Conservation (phyloP, 2,329 filamentous ascomycete species). For the Colletotrichum phormii region DNA sequence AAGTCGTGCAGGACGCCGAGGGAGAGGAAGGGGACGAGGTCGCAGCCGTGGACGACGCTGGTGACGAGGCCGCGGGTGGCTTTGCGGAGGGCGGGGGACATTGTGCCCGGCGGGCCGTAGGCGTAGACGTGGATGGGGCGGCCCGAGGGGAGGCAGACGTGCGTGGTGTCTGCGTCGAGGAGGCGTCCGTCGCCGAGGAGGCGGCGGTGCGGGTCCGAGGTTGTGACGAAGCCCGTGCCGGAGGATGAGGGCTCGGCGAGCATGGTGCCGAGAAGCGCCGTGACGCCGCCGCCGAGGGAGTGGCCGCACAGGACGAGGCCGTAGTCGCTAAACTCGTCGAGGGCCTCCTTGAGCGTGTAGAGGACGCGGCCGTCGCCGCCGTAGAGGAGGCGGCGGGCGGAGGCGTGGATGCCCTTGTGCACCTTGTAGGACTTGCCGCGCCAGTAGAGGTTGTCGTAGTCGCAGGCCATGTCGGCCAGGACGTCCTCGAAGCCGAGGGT, state of each 20-base stretch:
- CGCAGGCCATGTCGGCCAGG: slow-evolving; percentile 79
- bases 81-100: slow-evolving; percentile 76
- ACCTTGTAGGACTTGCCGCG: slow-evolving; percentile 74
- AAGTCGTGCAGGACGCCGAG: slow-evolving; percentile 81
- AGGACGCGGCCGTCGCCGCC: slow-evolving; percentile 76
- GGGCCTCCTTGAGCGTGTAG: slow-evolving; percentile 71
- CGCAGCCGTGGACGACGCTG: slow-evolving; percentile 77
- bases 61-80: slow-evolving; percentile 81
- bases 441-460: slow-evolving; percentile 75
- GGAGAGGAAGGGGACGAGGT: slow-evolving; percentile 79
- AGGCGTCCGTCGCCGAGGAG: slow-evolving; percentile 48
- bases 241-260: slow-evolving; percentile 71
- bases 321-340: slow-evolving; percentile 76
- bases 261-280: slow-evolving; percentile 77
- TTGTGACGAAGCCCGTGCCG: slow-evolving; percentile 72
- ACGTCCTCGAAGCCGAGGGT: slow-evolving; percentile 81
- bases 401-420: slow-evolving; percentile 80
- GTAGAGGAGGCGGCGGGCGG: slow-evolving; percentile 74
- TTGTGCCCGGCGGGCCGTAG: slow-evolving; percentile 79
- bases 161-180: slow-evolving; percentile 37
- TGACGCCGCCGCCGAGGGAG: slow-evolving; percentile 77
- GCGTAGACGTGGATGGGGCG: slow-evolving; percentile 83
- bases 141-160: slow-evolving; percentile 70
- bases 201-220: slow-evolving; percentile 58
- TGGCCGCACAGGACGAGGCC: slow-evolving; percentile 77